Base-by-base conservation (phyloP, 495 filamentous ascomycete species). In the Lasiosphaeria ovina region DNA sequence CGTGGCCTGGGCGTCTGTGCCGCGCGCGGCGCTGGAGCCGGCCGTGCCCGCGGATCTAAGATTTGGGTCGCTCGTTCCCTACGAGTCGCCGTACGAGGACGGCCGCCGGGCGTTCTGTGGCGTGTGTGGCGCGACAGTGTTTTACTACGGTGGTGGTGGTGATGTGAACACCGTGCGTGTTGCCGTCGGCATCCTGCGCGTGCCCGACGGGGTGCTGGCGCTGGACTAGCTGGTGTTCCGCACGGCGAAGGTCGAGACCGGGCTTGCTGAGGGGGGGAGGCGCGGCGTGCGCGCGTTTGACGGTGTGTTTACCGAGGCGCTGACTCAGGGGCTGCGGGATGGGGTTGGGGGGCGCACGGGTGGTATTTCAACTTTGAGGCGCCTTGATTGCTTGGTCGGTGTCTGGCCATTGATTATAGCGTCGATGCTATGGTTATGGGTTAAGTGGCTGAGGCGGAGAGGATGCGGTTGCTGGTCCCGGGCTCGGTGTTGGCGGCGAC, bases 1-100 rank as follows among this genome's bases (percentile, higher is more conserved):
- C 51, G 76, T 84, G 45, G 66, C 75, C 4, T 91, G 88, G 87
- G 79, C 81, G 0, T 87, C 87, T 59, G 68, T 87, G 4, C 87
- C 87, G 0, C 79, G 77, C 38, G 67, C 70, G 57, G 75, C 84
- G 53, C 66, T 80, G 40, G 72, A 81, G 16, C 76, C 69, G 58
- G 74, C 55, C 33, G 68, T 58, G 4, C 66, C 71, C 5, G 48
- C 77, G 3, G 66, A 74, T 16, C 81, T 85, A 38, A 59, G 60
- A 35, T 58, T 67, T 34, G 81, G 83, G 4, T 87, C 82, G 8
- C 66, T 88, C 69, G 79, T 76, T 61, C 69, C 62, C 11, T 87
- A 86, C 64, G 60, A 72, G 8, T 86, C 81, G 55, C 83, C 81
- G 4, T 67, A 24, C 24, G 24, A 76, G 6, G 72, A 68, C 2